Percentiles rank a stretch among this genome's conserved stretches.
Conservation (phyloP, 352 stramenopile genomes). For the Pythium aristosporum region DNA sequence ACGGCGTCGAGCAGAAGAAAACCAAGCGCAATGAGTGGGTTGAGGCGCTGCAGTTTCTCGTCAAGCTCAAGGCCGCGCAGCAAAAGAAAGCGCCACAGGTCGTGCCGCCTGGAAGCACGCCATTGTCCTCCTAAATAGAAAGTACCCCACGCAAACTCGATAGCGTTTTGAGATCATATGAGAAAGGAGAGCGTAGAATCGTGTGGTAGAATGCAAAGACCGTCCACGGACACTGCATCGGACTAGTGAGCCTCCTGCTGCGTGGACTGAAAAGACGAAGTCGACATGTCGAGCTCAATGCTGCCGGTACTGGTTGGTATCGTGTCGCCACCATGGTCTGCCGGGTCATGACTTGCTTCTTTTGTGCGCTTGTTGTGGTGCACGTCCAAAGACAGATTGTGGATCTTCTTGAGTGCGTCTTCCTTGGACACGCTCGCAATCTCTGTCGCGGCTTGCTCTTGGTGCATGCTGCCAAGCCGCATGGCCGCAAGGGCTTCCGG, state of each 20-base stretch:
- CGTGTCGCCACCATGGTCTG: slow-evolving; percentile 6
- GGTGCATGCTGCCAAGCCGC: slow-evolving; percentile 26
- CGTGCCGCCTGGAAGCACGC: neutral
- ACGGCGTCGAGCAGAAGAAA: slow-evolving; percentile 61
- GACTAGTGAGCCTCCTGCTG: slow-evolving; percentile 18
- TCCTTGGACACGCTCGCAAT: slow-evolving; percentile 30
- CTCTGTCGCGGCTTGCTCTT: slow-evolving; percentile 23
- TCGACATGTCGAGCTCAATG: slow-evolving; percentile 12
- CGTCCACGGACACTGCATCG: neutral
- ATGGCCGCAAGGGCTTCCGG: slow-evolving; percentile 22
- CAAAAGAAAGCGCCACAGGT: slow-evolving; percentile 15
- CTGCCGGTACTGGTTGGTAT: slow-evolving; percentile 12
- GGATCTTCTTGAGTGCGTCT: slow-evolving; percentile 42
- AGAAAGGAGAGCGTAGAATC: neutral
- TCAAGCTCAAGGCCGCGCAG: slow-evolving; percentile 59
- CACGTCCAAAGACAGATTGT: slow-evolving; percentile 25
- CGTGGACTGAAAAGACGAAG: slow-evolving; percentile 5
- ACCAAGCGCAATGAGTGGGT: slow-evolving; percentile 60
- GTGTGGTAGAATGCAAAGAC: neutral
- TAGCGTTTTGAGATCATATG: neutral
- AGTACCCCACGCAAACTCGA: neutral
- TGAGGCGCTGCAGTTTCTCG: slow-evolving; percentile 70
- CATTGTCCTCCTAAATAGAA: slow-evolving; percentile 4
- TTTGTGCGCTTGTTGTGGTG: slow-evolving; percentile 8
- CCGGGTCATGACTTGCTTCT: neutral